Percentiles rank a stretch among this genome's conserved stretches.
These are phyloP conservation scores for Taxillus chinensis DNA, from an alignment of 164 flowering plant genomes.

Conservation along the genomic window DNA sequence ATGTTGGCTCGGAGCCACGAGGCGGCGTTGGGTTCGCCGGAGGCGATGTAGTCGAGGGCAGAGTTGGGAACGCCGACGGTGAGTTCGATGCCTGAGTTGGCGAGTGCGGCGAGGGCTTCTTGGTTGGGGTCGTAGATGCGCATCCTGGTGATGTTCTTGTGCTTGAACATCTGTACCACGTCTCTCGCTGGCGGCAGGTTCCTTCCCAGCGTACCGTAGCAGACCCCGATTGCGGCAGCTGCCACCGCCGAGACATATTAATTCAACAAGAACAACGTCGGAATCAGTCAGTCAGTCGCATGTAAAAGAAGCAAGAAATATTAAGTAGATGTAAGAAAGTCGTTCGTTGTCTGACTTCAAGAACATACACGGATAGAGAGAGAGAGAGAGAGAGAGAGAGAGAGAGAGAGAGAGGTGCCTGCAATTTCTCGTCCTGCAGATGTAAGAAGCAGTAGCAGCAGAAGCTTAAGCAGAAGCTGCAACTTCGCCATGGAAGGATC, in stretches of 20 bases:
- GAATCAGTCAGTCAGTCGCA: too few species aligned
- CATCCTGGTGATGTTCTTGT: conserved; percentile 8
- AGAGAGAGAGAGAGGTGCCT: too few species aligned
- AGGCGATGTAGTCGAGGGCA: conserved; percentile 7
- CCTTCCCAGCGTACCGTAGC: conserved; percentile 13
- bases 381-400: too few species aligned
- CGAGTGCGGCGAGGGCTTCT: conserved; percentile 12
- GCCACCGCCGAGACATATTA: conserved; percentile 1
- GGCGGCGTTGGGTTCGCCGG: background rate
- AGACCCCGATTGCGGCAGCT: conserved; percentile 12
- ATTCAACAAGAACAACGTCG: too few species aligned
- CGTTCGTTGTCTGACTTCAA: too few species aligned
- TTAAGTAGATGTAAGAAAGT: too few species aligned
- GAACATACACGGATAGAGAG: too few species aligned
- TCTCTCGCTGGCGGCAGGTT: conserved; percentile 11
- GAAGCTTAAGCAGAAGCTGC: too few species aligned
- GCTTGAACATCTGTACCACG: conserved; percentile 6
- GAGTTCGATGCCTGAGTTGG: conserved; percentile 15
- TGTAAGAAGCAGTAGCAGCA: too few species aligned
- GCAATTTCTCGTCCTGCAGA: too few species aligned
- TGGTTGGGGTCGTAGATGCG: conserved; percentile 11
- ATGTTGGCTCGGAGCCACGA: conserved; percentile 18
- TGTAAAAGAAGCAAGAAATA: too few species aligned
- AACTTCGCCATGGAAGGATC: too few species aligned
- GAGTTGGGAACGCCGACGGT: conserved; percentile 17